Evolutionary conservation across 164 flowering plant genomes (phyloP), one percentile per base, ranked within the genome.

Genomic region (Magnolia officinalis): DNA sequence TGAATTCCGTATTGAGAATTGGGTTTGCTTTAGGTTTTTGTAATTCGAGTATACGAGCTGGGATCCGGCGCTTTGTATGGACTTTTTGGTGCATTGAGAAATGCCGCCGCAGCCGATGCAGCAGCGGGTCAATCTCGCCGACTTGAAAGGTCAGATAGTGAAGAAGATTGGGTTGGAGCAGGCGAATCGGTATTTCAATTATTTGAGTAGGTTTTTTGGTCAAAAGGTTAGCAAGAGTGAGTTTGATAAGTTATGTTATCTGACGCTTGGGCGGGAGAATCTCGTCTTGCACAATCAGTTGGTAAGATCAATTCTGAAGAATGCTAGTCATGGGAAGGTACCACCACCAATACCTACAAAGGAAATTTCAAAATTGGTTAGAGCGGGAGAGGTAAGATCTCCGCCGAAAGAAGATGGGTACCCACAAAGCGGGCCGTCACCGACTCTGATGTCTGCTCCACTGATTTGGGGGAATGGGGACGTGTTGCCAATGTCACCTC

Each of bases 151-250:
- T 45, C 95, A 88, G 85, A 83, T 96, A 77, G 91, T 88, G 82
- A 94, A 92, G 90, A 92, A 86, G 81, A 80, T 96, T 67, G 99
- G 99, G 73, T 86, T 83, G 5, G 97, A 96, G 76, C 85, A 86
- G 78, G 88, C 96, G 8, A 87, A 86, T 72, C 84, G 81, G 72
- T 96, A 96, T 58, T 96, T 93, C 74, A 76, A 82, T 76, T 81
- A 80, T 79, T 81, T 96, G 86, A 84, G 88, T 74, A 89, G 85
- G 80, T 86, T 93, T 59, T 79, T 96, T 65, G 89, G 89, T 75
- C 92, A 86, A 85, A 94, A 91, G 85, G 68, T 94, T 75, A 88
- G 88, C 76, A 96, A 94, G 84, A 80, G 67, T 74, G 97, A 94
- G 70, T 94, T 94, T 80, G 89, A 92, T 70, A 91, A 87, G 86